phyloP scores from a whole-genome alignment of 441 rosid species.

The Populus hybrid region DNA sequence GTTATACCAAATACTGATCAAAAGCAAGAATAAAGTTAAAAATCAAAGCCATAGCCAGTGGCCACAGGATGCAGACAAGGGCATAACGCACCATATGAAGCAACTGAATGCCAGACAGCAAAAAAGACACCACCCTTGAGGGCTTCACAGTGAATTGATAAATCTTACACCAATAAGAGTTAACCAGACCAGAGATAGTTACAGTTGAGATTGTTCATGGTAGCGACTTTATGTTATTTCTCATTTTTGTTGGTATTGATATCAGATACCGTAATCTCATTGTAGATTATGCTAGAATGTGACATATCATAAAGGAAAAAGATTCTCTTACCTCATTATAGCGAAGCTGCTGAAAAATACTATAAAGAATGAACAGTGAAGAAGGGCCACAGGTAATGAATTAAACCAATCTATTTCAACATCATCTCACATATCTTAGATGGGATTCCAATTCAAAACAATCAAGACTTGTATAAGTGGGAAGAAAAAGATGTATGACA shows the following conservation, averaged over 20 bases:
- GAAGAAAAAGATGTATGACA: constrained; percentile 15
- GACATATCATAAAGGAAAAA: constrained; percentile 12
- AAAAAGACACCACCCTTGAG: neutral
- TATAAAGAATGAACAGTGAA: neutral
- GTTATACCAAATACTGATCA: neutral
- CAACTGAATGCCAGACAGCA: neutral
- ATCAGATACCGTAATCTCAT: constrained; percentile 12
- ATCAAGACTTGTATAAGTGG: constrained; percentile 29
- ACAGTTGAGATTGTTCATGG: neutral
- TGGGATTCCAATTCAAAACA: constrained; percentile 26
- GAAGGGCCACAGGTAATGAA: constrained; percentile 23
- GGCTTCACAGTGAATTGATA: neutral
- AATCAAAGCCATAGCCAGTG: neutral
- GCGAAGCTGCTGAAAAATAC: constrained; percentile 7
- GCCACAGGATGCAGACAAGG: neutral
- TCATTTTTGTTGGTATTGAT: constrained; percentile 9
- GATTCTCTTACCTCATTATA: constrained; percentile 15
- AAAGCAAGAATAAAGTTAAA: neutral
- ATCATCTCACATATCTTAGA: constrained; percentile 20
- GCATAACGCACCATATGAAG: constrained; percentile 1
- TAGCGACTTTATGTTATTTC: neutral
- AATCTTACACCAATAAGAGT: neutral
- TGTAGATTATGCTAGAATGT: constrained; percentile 10
- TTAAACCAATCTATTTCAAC: constrained; percentile 27
- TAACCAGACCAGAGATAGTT: neutral